phyloP scores from a whole-genome alignment of 2,329 filamentous ascomycete genomes.

The Periconia macrospinosa region DNA sequence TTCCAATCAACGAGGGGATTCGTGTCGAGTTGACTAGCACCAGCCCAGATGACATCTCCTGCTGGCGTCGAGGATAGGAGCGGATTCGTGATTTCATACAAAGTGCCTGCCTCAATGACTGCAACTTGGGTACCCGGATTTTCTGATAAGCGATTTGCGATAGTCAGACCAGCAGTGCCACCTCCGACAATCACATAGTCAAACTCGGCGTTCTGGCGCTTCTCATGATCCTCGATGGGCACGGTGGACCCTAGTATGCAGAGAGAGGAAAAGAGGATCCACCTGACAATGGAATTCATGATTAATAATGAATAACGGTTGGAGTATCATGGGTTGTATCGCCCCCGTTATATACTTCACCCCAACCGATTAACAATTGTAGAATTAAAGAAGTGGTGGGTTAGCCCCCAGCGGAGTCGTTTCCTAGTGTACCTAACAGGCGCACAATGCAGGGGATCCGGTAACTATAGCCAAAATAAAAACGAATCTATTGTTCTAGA shows the following conservation, averaged over 20 bases:
- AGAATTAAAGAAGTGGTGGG: no score
- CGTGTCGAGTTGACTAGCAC: constrained; percentile 19
- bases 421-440: no score
- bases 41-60: constrained; percentile 21
- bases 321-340: no score
- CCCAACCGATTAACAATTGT: no score
- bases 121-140: constrained; percentile 25
- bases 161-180: constrained; percentile 19
- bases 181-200: constrained; percentile 21
- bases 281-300: neutral
- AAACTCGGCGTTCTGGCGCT: constrained; percentile 4
- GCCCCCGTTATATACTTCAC: no score
- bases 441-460: no score
- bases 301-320: no score
- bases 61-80: constrained; percentile 18
- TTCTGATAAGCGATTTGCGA: constrained; percentile 18
- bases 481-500: no score
- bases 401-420: no score
- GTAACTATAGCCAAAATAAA: no score
- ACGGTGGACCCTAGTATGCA: neutral
- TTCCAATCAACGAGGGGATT: constrained; percentile 33
- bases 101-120: constrained; percentile 29
- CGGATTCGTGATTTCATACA: constrained; percentile 37
- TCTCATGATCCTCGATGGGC: neutral
- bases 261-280: neutral